Evolutionary conservation across 169 alveolate species (phyloP), one percentile per base, ranked within the genome.

Genomic region (Plasmodium knowlesi): DNA sequence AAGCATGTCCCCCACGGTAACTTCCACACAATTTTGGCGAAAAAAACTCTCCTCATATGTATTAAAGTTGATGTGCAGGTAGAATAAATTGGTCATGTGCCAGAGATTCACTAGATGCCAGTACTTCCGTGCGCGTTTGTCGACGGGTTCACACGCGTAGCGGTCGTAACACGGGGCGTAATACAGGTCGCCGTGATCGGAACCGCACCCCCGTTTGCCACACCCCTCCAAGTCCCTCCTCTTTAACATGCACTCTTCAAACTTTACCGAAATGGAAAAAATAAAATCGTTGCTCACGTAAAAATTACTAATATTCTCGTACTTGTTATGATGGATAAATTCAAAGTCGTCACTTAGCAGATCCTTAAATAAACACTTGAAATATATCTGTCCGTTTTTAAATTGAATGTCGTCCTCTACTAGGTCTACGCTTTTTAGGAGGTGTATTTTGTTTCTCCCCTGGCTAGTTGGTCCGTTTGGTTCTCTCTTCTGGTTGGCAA

Each of bases 261-360:
- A 86, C 81, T 76, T 86, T 8, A 86, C 79, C 41, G 80, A 22
- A 30, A 86, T 86, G n/a, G 93, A 86, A 74, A 86, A 86, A 14
- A 86, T 86, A 54, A 76, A 86, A 74, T 86, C 85, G 46, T 53
- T 74, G 14, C 83, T 50, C 57, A 86, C 81, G 46, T 86, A 86
- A 74, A 86, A 86, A 70, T 86, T 86, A 30, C 93, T 86, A 46
- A 86, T 86, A 25, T 86, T 86, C 70, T 86, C 93, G 41, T 86
- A 86, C 28, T 76, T 50, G 28, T 70, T 86, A 14, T 86, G 78
- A 19, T 74, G 72, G 16, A 86, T 19, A 76, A 50, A 76, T 43
- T 86, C 93, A 14, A 86, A 74, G 80, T 86, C 85, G 80, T 86
- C 85, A 39, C 80, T 86, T 86, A 86, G 78, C 81, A 86, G 43